phyloP scores from a whole-genome alignment of 768 basidiomycete genomes.

The Termitomyces sp. region DNA sequence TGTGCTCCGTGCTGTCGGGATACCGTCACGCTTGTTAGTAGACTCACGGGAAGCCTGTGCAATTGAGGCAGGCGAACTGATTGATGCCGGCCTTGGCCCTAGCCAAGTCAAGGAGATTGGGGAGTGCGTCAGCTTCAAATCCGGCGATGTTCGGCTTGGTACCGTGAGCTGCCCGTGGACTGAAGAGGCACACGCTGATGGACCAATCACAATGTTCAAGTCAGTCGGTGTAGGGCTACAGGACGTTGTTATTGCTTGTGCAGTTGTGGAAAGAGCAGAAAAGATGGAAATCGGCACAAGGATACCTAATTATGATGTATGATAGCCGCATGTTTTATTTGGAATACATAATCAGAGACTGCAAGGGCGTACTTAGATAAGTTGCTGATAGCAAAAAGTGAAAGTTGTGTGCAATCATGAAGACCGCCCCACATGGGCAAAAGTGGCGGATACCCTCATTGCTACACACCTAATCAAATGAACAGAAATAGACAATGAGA shows the following conservation, averaged over 20 bases:
- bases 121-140: conserved; percentile 38
- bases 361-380: no score
- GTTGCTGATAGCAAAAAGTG: no score
- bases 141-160: conserved; percentile 7
- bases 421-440: no score
- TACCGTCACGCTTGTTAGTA: conserved; percentile 46
- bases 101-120: conserved; percentile 64
- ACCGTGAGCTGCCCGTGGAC: conserved; percentile 2
- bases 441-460: no score
- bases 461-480: no score
- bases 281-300: conserved; percentile 44
- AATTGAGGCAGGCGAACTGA: conserved; percentile 82
- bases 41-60: conserved; percentile 70
- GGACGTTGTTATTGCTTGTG: conserved; percentile 75
- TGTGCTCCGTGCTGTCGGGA: conserved; percentile 42
- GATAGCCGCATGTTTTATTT: background rate
- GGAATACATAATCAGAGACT: no score
- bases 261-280: conserved; percentile 61
- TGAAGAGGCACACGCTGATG: background rate
- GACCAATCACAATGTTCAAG: conserved; percentile 64
- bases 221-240: conserved; percentile 86
- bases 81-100: conserved; percentile 38
- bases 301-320: conserved; percentile 40
- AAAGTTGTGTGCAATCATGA: no score
- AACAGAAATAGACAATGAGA: no score